phyloP scores from a whole-genome alignment of 306 rosid species.

The Alnus rubra region DNA sequence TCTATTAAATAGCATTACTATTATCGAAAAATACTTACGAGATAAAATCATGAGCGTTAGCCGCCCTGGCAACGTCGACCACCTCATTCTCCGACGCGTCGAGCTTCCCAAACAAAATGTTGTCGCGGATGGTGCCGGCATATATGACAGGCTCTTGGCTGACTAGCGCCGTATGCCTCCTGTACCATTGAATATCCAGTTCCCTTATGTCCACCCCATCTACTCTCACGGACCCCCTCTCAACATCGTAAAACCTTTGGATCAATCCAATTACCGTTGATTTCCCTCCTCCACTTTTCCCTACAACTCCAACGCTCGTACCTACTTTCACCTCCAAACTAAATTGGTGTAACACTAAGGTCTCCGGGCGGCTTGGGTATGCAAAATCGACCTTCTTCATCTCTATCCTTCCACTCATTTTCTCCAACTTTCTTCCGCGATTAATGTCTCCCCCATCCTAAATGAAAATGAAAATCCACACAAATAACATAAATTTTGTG shows the following conservation, averaged over 20 bases:
- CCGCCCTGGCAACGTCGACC: constrained; percentile 76
- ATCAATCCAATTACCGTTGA: constrained; percentile 83
- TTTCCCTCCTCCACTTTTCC: constrained; percentile 94
- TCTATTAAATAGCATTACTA: background rate
- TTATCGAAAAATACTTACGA: constrained; percentile 55
- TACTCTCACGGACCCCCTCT: constrained; percentile 67
- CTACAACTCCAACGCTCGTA: constrained; percentile 76
- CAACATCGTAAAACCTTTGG: constrained; percentile 81
- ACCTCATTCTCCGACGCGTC: constrained; percentile 77
- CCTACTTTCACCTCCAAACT: constrained; percentile 84
- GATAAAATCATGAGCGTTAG: constrained; percentile 89
- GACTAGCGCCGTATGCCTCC: constrained; percentile 76
- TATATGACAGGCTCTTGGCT: constrained; percentile 96
- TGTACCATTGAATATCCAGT: constrained; percentile 67
- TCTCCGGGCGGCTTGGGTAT: constrained; percentile 70
- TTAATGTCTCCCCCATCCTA: constrained; percentile 41
- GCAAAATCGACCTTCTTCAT: constrained; percentile 80
- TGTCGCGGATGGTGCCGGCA: constrained; percentile 68
- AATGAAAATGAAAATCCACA: background rate
- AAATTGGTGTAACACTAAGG: constrained; percentile 58
- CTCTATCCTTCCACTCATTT: constrained; percentile 65
- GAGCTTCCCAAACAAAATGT: constrained; percentile 75
- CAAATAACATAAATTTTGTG: background rate
- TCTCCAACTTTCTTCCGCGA: constrained; percentile 51
- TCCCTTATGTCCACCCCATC: constrained; percentile 85